These are phyloP conservation scores for Lentithecium fluviatile DNA, from an alignment of 495 filamentous ascomycete genomes.

Conservation along the genomic window DNA sequence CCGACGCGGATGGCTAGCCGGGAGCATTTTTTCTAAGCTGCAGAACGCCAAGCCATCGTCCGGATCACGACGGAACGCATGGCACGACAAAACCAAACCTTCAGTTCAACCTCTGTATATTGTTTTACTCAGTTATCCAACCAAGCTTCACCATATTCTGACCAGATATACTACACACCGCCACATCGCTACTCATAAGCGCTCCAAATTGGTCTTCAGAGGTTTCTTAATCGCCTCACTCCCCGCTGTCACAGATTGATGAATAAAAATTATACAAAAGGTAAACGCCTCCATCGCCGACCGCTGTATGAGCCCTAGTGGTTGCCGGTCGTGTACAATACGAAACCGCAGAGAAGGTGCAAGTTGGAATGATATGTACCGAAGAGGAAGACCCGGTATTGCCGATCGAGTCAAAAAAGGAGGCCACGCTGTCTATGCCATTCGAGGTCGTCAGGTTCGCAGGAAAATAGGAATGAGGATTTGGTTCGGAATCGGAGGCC, in stretches of 20 bases:
- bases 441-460: constrained; percentile 30
- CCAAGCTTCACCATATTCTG: background rate
- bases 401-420: constrained; percentile 9
- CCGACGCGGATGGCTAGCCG: background rate
- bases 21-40: background rate
- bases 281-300: constrained; percentile 22
- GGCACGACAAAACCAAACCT: background rate
- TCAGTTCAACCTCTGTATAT: background rate
- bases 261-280: constrained; percentile 34
- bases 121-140: background rate
- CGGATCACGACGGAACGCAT: background rate
- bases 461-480: constrained; percentile 1
- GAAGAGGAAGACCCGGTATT: constrained; percentile 2
- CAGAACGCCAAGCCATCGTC: background rate
- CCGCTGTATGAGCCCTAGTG: constrained; percentile 17
- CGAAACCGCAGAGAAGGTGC: background rate
- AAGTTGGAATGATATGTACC: constrained; percentile 18
- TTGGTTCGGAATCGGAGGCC: constrained; percentile 6
- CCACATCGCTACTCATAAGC: background rate
- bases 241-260: constrained; percentile 1
- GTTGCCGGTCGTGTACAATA: constrained; percentile 16
- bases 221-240: background rate
- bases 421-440: constrained; percentile 28
- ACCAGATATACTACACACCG: background rate
- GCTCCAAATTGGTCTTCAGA: background rate